Percentiles rank a stretch among this genome's conserved stretches.
These are phyloP conservation scores for Nemania sp. DNA, from an alignment of 2,329 filamentous ascomycete genomes.

Conservation along the genomic window DNA sequence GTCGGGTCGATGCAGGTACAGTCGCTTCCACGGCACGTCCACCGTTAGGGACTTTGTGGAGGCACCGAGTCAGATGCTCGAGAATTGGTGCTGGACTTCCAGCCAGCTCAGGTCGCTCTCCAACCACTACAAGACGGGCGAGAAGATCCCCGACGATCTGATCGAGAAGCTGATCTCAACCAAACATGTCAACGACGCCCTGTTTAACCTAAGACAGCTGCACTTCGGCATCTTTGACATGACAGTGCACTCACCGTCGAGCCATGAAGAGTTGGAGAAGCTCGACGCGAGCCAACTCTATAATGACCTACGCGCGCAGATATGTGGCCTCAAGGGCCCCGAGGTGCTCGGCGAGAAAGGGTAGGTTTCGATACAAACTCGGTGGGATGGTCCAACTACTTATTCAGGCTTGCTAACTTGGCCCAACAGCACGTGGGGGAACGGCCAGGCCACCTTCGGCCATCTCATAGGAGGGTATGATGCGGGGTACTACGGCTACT, in stretches of 20 bases:
- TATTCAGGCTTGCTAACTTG: constrained; percentile 35
- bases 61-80: constrained; percentile 73
- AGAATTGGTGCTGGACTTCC: constrained; percentile 77
- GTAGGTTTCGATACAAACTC: constrained; percentile 45
- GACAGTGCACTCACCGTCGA: constrained; percentile 72
- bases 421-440: constrained; percentile 65
- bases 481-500: constrained; percentile 79
- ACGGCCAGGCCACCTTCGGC: constrained; percentile 79
- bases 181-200: constrained; percentile 79
- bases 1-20: constrained; percentile 64
- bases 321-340: constrained; percentile 74
- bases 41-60: constrained; percentile 73
- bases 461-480: constrained; percentile 86
- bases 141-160: constrained; percentile 74
- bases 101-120: constrained; percentile 69
- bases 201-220: constrained; percentile 78
- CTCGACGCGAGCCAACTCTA: constrained; percentile 69
- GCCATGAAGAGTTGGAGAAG: constrained; percentile 69
- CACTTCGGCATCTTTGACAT: constrained; percentile 86
- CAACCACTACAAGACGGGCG: constrained; percentile 71
- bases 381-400: neutral
- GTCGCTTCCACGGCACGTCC: constrained; percentile 69
- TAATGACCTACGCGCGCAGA: constrained; percentile 73
- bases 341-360: constrained; percentile 64
- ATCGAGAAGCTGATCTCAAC: constrained; percentile 75